Percentiles rank a stretch among this genome's conserved stretches.
These are phyloP conservation scores for Hypseocharis bilobata DNA, from an alignment of 441 rosid genomes.

Conservation along the genomic window DNA sequence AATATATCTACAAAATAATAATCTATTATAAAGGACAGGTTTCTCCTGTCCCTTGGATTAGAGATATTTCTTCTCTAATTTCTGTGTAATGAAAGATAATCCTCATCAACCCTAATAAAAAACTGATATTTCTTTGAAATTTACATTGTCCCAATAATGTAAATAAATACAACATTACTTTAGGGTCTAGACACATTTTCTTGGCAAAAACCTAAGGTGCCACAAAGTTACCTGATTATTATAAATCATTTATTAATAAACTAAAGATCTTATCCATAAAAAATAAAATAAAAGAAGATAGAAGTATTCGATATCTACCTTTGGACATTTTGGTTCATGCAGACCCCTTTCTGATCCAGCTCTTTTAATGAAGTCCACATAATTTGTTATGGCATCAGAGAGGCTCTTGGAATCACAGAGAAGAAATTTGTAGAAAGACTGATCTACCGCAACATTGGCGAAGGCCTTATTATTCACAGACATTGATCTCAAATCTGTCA, in stretches of 20 bases:
- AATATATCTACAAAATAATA: too few relatives aligned
- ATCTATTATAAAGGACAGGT: background rate
- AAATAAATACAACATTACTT: background rate
- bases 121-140: background rate
- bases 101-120: background rate
- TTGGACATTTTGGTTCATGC: slow-evolving; percentile 72
- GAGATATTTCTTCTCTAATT: background rate
- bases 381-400: slow-evolving; percentile 45
- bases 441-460: slow-evolving; percentile 63
- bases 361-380: slow-evolving; percentile 37
- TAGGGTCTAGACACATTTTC: background rate
- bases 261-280: background rate
- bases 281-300: background rate
- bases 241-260: background rate
- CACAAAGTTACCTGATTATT: background rate
- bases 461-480: slow-evolving; percentile 76
- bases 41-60: background rate
- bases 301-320: slow-evolving; percentile 37
- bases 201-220: background rate
- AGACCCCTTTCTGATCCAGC: slow-evolving; percentile 31
- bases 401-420: slow-evolving; percentile 57
- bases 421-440: slow-evolving; percentile 51
- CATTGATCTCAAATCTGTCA: slow-evolving; percentile 83
- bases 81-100: background rate
- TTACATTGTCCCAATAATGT: background rate